phyloP scores from a whole-genome alignment of 176 grass and related monocot species.

The Phyllostachys edulis region DNA sequence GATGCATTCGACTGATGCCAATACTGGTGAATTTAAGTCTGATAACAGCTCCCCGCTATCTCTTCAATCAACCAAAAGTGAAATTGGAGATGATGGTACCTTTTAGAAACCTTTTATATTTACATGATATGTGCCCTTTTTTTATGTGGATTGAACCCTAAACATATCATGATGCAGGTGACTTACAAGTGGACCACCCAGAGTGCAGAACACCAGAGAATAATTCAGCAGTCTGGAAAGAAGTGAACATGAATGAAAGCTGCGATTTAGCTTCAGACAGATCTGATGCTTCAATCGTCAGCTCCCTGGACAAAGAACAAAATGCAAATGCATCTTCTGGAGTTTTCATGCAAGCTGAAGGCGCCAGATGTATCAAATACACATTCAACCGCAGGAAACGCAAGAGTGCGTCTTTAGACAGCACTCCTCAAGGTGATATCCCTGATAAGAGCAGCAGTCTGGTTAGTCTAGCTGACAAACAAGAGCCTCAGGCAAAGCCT shows the following conservation, averaged over 20 bases:
- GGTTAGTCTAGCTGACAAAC: conserved; percentile 28
- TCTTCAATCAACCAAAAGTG: conserved; percentile 30
- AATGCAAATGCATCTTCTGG: conserved; percentile 22
- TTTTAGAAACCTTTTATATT: conserved; percentile 1
- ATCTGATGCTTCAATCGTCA: conserved; percentile 29
- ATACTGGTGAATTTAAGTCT: conserved; percentile 28
- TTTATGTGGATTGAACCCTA: conserved; percentile 11
- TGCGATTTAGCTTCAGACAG: conserved; percentile 39
- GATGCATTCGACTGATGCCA: conserved; percentile 14
- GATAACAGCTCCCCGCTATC: conserved; percentile 24
- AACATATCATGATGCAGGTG: conserved; percentile 38
- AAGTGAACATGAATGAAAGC: conserved; percentile 27
- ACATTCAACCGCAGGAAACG: conserved; percentile 91
- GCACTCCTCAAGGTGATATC: conserved; percentile 32
- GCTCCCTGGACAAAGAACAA: conserved; percentile 36
- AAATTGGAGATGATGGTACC: conserved; percentile 41
- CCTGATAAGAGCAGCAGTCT: conserved; percentile 38
- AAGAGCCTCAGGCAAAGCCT: conserved; percentile 27
- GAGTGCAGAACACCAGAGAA: conserved; percentile 26
- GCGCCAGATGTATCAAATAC: conserved; percentile 64
- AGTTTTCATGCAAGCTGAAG: conserved; percentile 52
- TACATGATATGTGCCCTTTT: background rate
- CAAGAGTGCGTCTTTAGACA: conserved; percentile 49
- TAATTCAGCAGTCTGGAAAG: conserved; percentile 28
- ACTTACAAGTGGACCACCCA: conserved; percentile 6